These are phyloP conservation scores for Amyloporia xantha DNA, from an alignment of 768 basidiomycete genomes.

Conservation along the genomic window DNA sequence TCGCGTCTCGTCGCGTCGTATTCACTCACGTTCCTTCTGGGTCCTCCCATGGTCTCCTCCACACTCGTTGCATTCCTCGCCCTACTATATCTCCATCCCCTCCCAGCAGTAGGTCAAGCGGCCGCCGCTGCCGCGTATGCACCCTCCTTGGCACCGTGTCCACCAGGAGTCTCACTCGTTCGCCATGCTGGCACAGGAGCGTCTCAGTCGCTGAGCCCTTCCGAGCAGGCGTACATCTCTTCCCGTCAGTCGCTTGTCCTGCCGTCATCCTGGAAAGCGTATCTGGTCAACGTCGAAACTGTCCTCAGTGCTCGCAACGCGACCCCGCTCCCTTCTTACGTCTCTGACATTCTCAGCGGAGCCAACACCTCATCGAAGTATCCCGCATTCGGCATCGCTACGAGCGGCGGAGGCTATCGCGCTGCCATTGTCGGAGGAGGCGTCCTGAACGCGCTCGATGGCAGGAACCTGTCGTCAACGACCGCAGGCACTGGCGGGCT, in stretches of 20 bases:
- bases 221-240: conserved; percentile 32
- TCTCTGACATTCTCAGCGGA: conserved; percentile 24
- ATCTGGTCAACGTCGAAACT: conserved; percentile 32
- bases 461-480: conserved; percentile 36
- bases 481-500: conserved; percentile 41
- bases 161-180: conserved; percentile 14
- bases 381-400: conserved; percentile 43
- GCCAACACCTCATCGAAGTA: conserved; percentile 11
- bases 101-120: conserved; percentile 5
- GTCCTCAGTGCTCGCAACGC: conserved; percentile 9
- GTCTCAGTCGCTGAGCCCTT: conserved; percentile 24
- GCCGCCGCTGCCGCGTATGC: conserved; percentile 17
- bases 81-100: background rate
- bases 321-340: conserved; percentile 27
- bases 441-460: conserved; percentile 42
- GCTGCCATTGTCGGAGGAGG: conserved; percentile 52
- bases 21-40: too few species aligned
- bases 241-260: conserved; percentile 29
- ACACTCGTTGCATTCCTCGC: too few species aligned
- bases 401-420: conserved; percentile 51
- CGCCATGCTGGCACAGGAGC: conserved; percentile 10
- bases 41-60: too few species aligned
- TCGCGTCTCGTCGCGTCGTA: too few species aligned
- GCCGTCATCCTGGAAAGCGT: conserved; percentile 33
- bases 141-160: conserved; percentile 14